These are phyloP conservation scores for Rhazya stricta DNA, from an alignment of 257 asterid species.

Conservation along the genomic window DNA sequence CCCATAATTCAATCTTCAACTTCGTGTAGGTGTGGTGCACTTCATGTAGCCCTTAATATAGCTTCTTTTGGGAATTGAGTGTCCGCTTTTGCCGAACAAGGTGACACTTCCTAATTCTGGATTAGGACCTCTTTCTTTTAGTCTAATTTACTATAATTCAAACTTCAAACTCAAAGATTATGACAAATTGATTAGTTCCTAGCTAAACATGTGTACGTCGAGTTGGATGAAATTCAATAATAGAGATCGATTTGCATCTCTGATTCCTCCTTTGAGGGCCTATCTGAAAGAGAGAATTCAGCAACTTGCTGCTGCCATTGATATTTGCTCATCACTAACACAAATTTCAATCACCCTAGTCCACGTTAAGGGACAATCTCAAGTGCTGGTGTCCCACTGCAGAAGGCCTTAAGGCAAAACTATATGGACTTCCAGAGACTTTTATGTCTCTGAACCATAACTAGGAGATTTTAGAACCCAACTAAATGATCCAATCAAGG, in stretches of 20 bases:
- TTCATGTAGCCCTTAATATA: slow-evolving; percentile 23
- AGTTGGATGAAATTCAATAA: no score
- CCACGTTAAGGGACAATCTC: slow-evolving; percentile 1
- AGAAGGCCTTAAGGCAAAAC: not conserved
- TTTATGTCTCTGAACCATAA: not conserved
- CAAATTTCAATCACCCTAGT: not conserved
- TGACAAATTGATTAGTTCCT: no score
- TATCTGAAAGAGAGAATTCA: not conserved
- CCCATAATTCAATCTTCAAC: not conserved
- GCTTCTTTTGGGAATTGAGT: slow-evolving; percentile 7
- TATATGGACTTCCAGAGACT: not conserved
- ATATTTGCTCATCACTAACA: not conserved
- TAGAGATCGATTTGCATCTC: not conserved
- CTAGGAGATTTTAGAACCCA: not conserved
- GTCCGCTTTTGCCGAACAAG: slow-evolving; percentile 11
- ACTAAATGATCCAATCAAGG: not conserved
- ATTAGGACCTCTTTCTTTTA: no score
- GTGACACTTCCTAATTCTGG: slow-evolving; percentile 2
- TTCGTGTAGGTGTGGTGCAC: slow-evolving; percentile 15
- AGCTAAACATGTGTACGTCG: no score
- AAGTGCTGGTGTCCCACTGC: slow-evolving; percentile 1
- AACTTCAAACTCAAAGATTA: not conserved
- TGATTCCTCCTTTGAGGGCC: not conserved
- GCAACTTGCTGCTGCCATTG: not conserved
- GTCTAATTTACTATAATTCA: no score